Base-by-base conservation (phyloP, 1,139 yeast species). In the Geotrichum candidum region DNA sequence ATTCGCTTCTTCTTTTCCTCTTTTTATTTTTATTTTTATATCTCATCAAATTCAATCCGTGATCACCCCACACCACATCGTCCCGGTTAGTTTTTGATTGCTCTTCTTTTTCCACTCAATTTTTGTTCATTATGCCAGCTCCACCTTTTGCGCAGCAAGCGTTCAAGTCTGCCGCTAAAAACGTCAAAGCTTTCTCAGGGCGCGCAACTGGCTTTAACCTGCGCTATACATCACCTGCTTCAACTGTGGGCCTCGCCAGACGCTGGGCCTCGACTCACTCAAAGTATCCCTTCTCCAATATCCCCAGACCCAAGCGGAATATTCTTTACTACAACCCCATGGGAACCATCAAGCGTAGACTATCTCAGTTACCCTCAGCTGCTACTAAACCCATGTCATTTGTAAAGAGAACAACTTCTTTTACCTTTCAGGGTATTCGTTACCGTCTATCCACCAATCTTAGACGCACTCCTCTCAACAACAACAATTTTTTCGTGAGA, bases 241-340 rank as follows among this genome's bases (percentile, higher is more conserved):
- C 62, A 15, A 35, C 59, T 3, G 53, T 46, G 13, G 59, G 62
- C 33, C 51, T 56, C 11, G 58, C 59, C 45, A 53, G 55, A 11
- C 38, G 59, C 38, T 38, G 53, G 57, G 57, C 59, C 7, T 53
- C 56, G 27, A 55, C 54, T 9, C 51, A 50, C n/a, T 58, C 61
- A 59, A 65, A 63, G 65, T 81, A 82, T 67, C 79, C 77, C 29
- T 83, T 85, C 68, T 87, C 89, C 1, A 77, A 78, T 64, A 83
- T 85, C 60, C 88, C 90, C 1, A 77, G 88, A 65, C 88, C 90
- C 6, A 84, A 83, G 72, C 74, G 88, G 64, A 83, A 81, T 63
- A 80, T 81, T 3, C 76, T 83, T 59, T 84, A 84, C 71, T 84
- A 84, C 73, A 65, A 68, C 70, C 72, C 70, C 66, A 67, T 67